Evolutionary conservation across 2,329 filamentous ascomycete species (phyloP), one percentile per base, ranked within the genome.

Genomic region (Fusarium napiforme): DNA sequence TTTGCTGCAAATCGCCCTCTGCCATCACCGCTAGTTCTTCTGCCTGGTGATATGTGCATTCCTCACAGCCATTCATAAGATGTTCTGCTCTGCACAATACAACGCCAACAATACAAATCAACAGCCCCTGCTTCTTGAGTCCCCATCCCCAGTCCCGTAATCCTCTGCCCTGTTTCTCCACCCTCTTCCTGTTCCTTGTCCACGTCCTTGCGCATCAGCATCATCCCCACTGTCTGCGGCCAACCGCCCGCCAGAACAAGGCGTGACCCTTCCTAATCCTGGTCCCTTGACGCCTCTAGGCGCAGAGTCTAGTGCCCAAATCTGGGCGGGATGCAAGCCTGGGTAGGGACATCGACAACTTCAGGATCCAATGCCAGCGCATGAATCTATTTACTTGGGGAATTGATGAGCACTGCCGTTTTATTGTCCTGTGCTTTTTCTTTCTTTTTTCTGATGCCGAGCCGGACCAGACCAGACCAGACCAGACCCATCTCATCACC

Each of bases 281-380:
- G 50, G 64, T 70, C 69, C 50, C 47, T 60, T 55, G 58, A 67
- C 52, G 26, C 30, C 50, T 62, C 60, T 58, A 45, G 42, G 53
- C 39, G 60, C 28, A 36, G 60, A 46, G 60, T 32, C 45, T 63
- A 50, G 56, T 59, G 56, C 56, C 40, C 55, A 59, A 59, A 59
- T 59, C 42, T 59, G 40, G 40, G 39, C 21, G 28, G 55, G 56
- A 34, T 36, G 43, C 68, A 56, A 47, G 47, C 30, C 47, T 52
- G 45, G 26, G 45, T 47, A 36, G n/a, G 47, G 50, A 39, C 34
- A 28, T 55, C 23, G 34, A 40, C 60, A 43, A 47, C 42, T 37
- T 65, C 47, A 45, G 28, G 60, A 69, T 53, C 55, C 68, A 50
- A 53, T 60, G 75, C 75, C 75, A 77, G 73, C 75, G 75, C 75